A percentile compares a stretch with the other conserved stretches of the same genome.
Conservation (phyloP, 805 yeast genomes). For the Kazachstania viticola region DNA sequence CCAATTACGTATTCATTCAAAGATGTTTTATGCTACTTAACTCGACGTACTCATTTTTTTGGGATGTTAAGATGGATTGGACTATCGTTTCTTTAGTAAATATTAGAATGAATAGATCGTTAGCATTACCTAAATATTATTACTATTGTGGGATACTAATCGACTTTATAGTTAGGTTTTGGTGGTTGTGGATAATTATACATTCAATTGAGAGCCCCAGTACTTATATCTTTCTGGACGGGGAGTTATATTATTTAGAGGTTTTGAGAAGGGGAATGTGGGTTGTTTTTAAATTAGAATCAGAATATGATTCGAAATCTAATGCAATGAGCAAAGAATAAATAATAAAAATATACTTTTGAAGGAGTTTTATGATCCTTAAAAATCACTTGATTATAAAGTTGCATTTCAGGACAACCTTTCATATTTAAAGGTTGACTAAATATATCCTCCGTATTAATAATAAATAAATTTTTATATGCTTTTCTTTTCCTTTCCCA, state of each 20-base stretch:
- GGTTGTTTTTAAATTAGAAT: conserved; percentile 76
- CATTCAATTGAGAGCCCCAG: conserved; percentile 23
- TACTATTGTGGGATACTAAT: conserved; percentile 47
- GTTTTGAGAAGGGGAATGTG: conserved; percentile 79
- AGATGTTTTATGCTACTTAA: conserved; percentile 41
- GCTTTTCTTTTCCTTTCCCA: no score
- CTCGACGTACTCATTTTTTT: conserved; percentile 66
- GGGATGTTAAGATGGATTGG: conserved; percentile 95
- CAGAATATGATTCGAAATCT: conserved; percentile 39
- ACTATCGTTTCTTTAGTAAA: conserved; percentile 41
- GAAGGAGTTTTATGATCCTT: no score
- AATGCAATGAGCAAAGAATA: no score
- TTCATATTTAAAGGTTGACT: no score
- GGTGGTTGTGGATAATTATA: conserved; percentile 57
- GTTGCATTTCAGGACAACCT: no score
- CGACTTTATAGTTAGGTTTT: conserved; percentile 59
- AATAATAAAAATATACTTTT: no score
- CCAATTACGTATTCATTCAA: conserved; percentile 13
- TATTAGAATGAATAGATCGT: conserved; percentile 5
- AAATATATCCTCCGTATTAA: no score
- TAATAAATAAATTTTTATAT: no score
- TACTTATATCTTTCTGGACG: conserved; percentile 47
- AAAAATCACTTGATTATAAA: no score
- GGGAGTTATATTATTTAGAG: conserved; percentile 58
- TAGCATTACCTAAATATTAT: conserved; percentile 15